Percentiles rank a stretch among this genome's conserved stretches.
Evolutionary conservation across 768 basidiomycete species (phyloP).

Genomic region (Ramaria rubella): DNA sequence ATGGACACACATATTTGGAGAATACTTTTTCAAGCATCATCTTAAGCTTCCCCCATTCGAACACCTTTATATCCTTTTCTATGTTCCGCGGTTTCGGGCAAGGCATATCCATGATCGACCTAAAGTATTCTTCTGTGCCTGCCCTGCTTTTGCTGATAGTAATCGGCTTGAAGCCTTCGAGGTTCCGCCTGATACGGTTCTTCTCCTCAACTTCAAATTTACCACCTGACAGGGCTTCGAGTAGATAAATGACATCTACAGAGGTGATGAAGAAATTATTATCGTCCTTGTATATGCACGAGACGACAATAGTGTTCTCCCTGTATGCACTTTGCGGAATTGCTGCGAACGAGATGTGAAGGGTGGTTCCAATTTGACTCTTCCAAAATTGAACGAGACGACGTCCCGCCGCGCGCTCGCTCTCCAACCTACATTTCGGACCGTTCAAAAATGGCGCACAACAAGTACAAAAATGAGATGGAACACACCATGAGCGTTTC

Average conservation of each 20-base stretch:
- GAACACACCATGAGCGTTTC: constrained; percentile 1
- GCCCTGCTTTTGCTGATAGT: constrained; percentile 84
- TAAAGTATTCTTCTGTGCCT: constrained; percentile 82
- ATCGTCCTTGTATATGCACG: constrained; percentile 87
- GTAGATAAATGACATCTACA: constrained; percentile 90
- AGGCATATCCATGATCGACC: constrained; percentile 93
- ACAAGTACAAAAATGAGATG: constrained; percentile 47
- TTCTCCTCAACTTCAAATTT: constrained; percentile 93
- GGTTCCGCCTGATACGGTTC: constrained; percentile 89
- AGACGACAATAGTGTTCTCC: constrained; percentile 76
- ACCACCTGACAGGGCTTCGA: constrained; percentile 70
- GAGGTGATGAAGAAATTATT: constrained; percentile 85
- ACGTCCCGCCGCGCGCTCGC: constrained; percentile 63
- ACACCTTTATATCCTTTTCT: constrained; percentile 93
- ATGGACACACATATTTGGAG: constrained; percentile 68
- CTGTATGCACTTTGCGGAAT: constrained; percentile 69
- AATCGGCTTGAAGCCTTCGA: constrained; percentile 86
- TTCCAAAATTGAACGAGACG: constrained; percentile 85
- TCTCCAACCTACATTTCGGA: constrained; percentile 53
- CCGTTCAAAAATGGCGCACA: no score
- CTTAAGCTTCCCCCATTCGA: constrained; percentile 65
- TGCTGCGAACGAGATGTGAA: constrained; percentile 73
- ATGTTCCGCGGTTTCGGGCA: constrained; percentile 93
- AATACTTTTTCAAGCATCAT: constrained; percentile 74
- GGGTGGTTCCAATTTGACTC: constrained; percentile 64